Evolutionary conservation across 441 rosid genomes (phyloP), one percentile per base, ranked within the genome.

Genomic region (Pelargonium cotyledonis): DNA sequence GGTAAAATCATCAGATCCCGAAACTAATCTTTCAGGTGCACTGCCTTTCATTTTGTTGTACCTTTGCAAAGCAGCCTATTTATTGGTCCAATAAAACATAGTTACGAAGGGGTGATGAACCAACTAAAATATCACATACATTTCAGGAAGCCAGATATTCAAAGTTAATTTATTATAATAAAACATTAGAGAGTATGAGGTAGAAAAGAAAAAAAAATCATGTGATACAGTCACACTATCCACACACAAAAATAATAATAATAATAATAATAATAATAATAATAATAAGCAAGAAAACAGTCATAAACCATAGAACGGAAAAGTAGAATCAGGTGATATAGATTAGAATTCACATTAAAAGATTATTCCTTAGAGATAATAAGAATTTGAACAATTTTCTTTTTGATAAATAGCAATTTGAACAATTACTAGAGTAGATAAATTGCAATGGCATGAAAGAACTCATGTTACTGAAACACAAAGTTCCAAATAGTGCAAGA

Each of bases 1-100:
- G 8, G 99, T 92, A 74, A 84, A 87, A 85, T 95, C 99, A 82
- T 95, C 98, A 72, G 97, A 95, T 62, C 99, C 98, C 60, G 98
- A 92, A 41, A 95, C 96, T 80, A 90, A 82, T 84, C 98, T 85
- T 83, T 95, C 98, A 67, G 98, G 97, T 60, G 90, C 82, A 71
- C 74, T 81, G 71, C 97, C 96, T 78, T 85, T 92, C 85, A 88
- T 81, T 81, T 89, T 85, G 73, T 88, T 85, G 84, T 90, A 89
- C 76, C 95, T 85, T 73, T 89, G 91, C 67, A 90, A 73, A 38
- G 98, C 90, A 70, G 78, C 98, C 99, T 89, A 65, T 51, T 47
- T 14, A 69, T 35, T 41, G 38, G 57, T 38, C 64, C 41, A 66
- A 57, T 57, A 6, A 16, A 63, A 61, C 6, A 29, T 15, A 63